A percentile compares a stretch with the other conserved stretches of the same genome.
phyloP scores from a whole-genome alignment of 805 yeast genomes.

The Spathaspora arborariae region DNA sequence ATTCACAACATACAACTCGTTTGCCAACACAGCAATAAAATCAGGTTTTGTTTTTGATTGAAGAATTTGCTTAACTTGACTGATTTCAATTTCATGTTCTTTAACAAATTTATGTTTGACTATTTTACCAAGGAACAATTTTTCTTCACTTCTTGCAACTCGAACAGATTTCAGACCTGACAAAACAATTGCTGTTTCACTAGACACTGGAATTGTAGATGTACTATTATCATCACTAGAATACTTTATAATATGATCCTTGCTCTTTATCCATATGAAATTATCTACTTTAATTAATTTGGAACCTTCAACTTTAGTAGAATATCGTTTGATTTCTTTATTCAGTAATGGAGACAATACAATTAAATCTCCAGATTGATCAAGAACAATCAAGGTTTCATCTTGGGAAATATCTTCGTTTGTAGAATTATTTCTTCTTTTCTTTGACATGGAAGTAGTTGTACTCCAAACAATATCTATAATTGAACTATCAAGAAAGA shows the following conservation, averaged over 20 bases:
- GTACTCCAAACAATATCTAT: conserved; percentile 6
- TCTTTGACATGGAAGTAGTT: neutral
- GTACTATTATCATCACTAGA: neutral
- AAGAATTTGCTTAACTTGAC: neutral
- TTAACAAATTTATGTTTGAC: conserved; percentile 1
- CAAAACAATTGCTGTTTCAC: neutral
- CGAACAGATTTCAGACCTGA: neutral
- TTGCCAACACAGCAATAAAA: conserved; percentile 1
- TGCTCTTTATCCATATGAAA: neutral
- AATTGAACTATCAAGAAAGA: neutral
- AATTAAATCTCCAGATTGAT: neutral
- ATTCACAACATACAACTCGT: neutral
- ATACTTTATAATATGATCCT: neutral
- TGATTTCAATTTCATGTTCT: conserved; percentile 3
- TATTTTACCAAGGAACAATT: neutral
- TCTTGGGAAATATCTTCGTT: conserved; percentile 1
- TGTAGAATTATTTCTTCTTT: conserved; percentile 4
- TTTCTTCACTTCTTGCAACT: neutral
- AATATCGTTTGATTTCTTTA: neutral
- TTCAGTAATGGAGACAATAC: conserved; percentile 1
- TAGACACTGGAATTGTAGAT: neutral
- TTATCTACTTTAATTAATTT: neutral
- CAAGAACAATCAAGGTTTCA: conserved; percentile 1
- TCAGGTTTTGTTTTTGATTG: neutral
- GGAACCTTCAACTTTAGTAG: neutral